phyloP scores from a whole-genome alignment of 768 basidiomycete genomes.

The Termitomyces sp. region DNA sequence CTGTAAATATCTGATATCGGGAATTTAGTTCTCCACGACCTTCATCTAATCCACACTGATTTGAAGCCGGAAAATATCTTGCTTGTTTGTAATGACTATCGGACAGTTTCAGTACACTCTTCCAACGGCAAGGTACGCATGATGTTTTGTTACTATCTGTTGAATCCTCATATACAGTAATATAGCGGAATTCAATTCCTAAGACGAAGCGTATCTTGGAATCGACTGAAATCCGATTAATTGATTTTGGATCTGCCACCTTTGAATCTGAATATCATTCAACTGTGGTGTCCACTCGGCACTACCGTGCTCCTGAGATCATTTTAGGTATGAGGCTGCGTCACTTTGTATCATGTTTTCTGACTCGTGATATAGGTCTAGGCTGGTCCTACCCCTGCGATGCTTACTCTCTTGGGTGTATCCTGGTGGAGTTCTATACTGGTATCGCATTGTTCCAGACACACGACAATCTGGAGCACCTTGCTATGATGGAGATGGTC shows the following conservation, averaged over 20 bases:
- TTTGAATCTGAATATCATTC: constrained; percentile 99
- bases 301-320: constrained; percentile 98
- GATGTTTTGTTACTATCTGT: constrained; percentile 10
- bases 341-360: background rate
- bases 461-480: constrained; percentile 97
- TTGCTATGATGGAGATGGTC: constrained; percentile 99
- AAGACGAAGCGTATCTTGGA: constrained; percentile 74
- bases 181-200: constrained; percentile 57
- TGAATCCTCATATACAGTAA: background rate
- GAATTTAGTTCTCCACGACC: constrained; percentile 76
- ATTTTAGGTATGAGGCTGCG: constrained; percentile 68
- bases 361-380: constrained; percentile 51
- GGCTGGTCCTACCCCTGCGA: constrained; percentile 99
- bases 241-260: constrained; percentile 98
- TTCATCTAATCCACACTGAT: constrained; percentile 94
- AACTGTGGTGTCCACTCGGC: constrained; percentile 94
- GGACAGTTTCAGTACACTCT: constrained; percentile 49
- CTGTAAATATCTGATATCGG: constrained; percentile 5
- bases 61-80: constrained; percentile 99
- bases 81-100: constrained; percentile 80
- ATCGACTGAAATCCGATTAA: constrained; percentile 89
- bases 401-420: constrained; percentile 97
- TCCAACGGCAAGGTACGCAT: constrained; percentile 53
- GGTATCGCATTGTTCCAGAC: constrained; percentile 99
- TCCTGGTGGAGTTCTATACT: constrained; percentile 97